These are phyloP conservation scores for Fusarium azukiicola DNA, from an alignment of 2,329 filamentous ascomycete genomes.

Conservation along the genomic window DNA sequence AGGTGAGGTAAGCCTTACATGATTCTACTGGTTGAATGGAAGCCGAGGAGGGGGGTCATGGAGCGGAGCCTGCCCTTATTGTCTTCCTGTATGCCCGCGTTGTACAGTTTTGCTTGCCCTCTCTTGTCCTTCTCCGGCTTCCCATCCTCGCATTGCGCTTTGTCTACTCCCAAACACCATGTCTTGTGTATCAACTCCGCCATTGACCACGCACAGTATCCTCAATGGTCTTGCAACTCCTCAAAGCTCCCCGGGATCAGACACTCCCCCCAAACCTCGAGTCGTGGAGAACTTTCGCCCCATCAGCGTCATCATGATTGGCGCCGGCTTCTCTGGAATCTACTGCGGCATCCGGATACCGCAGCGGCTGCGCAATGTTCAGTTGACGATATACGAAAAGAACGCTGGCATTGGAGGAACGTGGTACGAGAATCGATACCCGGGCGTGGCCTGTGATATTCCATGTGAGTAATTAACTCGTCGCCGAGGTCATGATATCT, in stretches of 20 bases:
- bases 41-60: neutral
- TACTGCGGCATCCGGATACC: conserved; percentile 24
- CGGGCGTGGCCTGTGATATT: conserved; percentile 17
- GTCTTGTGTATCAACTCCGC: neutral
- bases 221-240: neutral
- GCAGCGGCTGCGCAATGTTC: conserved; percentile 15
- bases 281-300: conserved; percentile 20
- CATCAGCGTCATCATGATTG: conserved; percentile 18
- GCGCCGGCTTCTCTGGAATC: conserved; percentile 22
- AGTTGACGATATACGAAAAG: conserved; percentile 27
- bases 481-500: neutral
- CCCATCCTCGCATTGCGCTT: neutral
- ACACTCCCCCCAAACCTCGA: neutral
- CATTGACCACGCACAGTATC: neutral
- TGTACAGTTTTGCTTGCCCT: no score
- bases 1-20: neutral
- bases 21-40: neutral
- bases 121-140: no score
- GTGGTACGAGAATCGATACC: conserved; percentile 23
- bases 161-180: neutral
- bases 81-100: neutral
- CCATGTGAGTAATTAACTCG: neutral
- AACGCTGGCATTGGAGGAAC: conserved; percentile 22
- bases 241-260: neutral
- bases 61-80: neutral